Evolutionary conservation across 192 early-diverging fungal species (phyloP).

Genomic region (Coemansia asiatica): DNA sequence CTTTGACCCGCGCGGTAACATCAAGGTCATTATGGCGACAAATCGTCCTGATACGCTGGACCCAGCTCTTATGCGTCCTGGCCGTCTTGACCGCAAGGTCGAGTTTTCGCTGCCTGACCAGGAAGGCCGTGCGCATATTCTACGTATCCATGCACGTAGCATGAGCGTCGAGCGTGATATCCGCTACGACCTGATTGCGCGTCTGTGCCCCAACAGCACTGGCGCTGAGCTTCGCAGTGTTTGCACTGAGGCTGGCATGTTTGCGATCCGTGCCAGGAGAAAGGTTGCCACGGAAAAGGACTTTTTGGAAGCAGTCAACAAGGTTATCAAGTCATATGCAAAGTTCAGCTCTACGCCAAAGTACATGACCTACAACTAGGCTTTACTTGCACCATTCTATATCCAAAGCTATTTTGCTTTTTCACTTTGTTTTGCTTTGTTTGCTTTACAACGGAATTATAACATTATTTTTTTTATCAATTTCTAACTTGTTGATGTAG

Average conservation of each 20-base stretch:
- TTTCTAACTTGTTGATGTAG: too few species aligned
- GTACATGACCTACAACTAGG: conserved; percentile 81
- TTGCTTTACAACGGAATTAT: too few species aligned
- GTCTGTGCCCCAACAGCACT: conserved; percentile 98
- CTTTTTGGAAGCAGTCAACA: conserved; percentile 98
- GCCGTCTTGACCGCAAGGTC: conserved; percentile 97
- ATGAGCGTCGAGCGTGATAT: conserved; percentile 99
- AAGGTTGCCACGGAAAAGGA: conserved; percentile 99
- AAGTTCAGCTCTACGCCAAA: conserved; percentile 98
- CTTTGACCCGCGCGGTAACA: conserved; percentile 99
- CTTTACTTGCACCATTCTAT: too few species aligned
- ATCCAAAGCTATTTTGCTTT: too few species aligned
- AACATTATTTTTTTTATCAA: too few species aligned
- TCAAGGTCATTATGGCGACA: conserved; percentile 99
- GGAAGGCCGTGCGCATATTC: conserved; percentile 93
- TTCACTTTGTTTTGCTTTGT: too few species aligned
- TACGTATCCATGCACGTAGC: conserved; percentile 97
- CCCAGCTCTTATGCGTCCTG: conserved; percentile 95
- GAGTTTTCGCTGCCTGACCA: conserved; percentile 97
- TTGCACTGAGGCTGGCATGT: conserved; percentile 99
- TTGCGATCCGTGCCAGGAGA: conserved; percentile 95
- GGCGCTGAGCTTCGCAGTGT: conserved; percentile 98
- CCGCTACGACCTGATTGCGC: conserved; percentile 96
- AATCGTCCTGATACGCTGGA: conserved; percentile 98
- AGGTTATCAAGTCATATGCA: conserved; percentile 98